A percentile compares a stretch with the other conserved stretches of the same genome.
These are phyloP conservation scores for Penicillium riverlandense DNA, from an alignment of 495 filamentous ascomycete genomes.

Conservation along the genomic window DNA sequence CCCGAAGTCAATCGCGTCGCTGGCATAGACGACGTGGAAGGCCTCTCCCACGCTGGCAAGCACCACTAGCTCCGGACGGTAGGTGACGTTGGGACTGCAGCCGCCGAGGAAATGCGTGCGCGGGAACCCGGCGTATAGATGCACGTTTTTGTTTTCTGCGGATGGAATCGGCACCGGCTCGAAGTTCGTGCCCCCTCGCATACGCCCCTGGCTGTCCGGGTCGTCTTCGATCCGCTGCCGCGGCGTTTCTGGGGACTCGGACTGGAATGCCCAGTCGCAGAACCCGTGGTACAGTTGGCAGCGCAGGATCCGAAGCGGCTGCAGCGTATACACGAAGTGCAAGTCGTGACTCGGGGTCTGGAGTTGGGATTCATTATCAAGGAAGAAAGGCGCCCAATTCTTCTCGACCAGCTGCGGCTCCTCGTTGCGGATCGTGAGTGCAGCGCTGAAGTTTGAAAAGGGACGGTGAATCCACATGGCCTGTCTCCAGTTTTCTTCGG, in stretches of 20 bases:
- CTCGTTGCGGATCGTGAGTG: slow-evolving; percentile 1
- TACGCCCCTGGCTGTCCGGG: background rate
- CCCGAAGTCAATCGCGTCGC: slow-evolving; percentile 1
- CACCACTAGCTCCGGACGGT: slow-evolving; percentile 1
- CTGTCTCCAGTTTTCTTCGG: background rate
- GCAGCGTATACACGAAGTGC: slow-evolving; percentile 1
- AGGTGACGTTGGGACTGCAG: background rate
- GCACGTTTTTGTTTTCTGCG: background rate
- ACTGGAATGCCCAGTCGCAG: slow-evolving; percentile 2
- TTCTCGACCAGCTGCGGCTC: background rate
- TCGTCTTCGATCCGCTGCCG: background rate
- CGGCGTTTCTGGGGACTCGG: background rate
- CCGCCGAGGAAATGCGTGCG: background rate
- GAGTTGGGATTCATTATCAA: background rate
- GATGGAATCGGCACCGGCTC: background rate
- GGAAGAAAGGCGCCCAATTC: slow-evolving; percentile 3
- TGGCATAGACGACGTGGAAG: background rate
- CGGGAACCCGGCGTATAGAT: slow-evolving; percentile 1
- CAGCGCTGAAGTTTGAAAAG: background rate
- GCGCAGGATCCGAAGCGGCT: slow-evolving; percentile 1
- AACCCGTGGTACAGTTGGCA: background rate
- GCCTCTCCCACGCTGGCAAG: background rate
- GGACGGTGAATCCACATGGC: slow-evolving; percentile 3
- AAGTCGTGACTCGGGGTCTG: background rate
- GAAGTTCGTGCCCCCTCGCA: slow-evolving; percentile 3